phyloP scores from a whole-genome alignment of 176 grass and related monocot species.

The Triticum aestivum region DNA sequence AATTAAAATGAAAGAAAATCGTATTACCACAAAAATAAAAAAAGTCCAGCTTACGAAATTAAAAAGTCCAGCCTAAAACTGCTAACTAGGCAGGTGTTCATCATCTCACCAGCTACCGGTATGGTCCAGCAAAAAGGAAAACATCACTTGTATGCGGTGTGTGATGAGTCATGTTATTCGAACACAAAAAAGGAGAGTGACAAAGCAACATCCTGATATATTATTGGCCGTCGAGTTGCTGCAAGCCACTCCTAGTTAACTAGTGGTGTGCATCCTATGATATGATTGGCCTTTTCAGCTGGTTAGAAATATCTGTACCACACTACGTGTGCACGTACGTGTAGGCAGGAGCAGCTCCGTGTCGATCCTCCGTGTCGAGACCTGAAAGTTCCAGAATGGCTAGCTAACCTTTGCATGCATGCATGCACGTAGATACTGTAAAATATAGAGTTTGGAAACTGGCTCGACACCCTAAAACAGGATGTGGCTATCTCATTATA shows the following conservation, averaged over 20 bases:
- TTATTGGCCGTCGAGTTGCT: no score
- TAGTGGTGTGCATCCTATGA: background rate
- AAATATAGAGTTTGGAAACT: no score
- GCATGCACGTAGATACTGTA: background rate
- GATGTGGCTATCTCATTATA: no score
- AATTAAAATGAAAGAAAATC: no score
- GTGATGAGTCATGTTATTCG: background rate
- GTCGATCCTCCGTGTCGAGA: background rate
- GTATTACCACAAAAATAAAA: no score
- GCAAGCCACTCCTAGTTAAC: background rate
- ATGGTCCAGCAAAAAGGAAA: background rate
- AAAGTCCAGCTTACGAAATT: no score
- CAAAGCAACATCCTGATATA: background rate
- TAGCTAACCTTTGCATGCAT: background rate
- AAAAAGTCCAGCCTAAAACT: no score
- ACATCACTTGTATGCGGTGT: background rate
- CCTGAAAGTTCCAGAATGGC: background rate
- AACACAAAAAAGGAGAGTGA: background rate
- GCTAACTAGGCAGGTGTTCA: background rate
- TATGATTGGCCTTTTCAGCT: background rate
- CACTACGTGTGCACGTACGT: background rate
- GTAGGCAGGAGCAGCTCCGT: background rate
- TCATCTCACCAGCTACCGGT: background rate
- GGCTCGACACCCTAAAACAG: no score
- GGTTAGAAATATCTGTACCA: background rate